Evolutionary conservation across 768 basidiomycete genomes (phyloP).

Genomic region (Rubroboletus pulcherrimus): DNA sequence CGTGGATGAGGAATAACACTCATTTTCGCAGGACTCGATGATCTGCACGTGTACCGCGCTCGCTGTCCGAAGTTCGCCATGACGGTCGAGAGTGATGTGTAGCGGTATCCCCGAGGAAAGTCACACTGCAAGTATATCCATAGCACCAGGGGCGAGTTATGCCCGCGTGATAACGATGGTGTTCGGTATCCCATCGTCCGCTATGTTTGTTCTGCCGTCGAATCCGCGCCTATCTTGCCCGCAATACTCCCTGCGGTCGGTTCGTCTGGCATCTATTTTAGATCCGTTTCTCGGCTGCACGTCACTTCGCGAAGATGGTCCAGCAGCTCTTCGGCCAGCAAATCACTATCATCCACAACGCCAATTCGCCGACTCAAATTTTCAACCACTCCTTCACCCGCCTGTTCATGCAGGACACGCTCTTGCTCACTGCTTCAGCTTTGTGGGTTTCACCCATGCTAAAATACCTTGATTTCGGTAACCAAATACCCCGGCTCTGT

Average conservation of each 20-base stretch:
- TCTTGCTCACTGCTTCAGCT: background rate
- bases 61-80: constrained; percentile 47
- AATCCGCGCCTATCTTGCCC: constrained; percentile 6
- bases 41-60: constrained; percentile 65
- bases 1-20: constrained; percentile 10
- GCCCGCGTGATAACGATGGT: constrained; percentile 17
- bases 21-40: constrained; percentile 56
- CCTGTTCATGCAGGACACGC: background rate
- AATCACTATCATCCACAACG: constrained; percentile 6
- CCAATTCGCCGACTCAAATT: constrained; percentile 11
- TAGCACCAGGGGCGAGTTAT: constrained; percentile 14
- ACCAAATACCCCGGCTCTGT: background rate
- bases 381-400: background rate
- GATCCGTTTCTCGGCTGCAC: constrained; percentile 15
- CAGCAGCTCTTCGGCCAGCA: constrained; percentile 7
- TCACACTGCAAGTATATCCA: constrained; percentile 19
- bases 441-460: background rate
- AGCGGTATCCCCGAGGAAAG: constrained; percentile 22
- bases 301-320: constrained; percentile 25
- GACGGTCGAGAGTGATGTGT: constrained; percentile 18
- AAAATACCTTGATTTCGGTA: constrained; percentile 3
- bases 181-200: constrained; percentile 14
- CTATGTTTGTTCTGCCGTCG: constrained; percentile 22
- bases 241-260: constrained; percentile 14
- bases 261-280: constrained; percentile 19